phyloP scores from a whole-genome alignment of 371 early-diverging fungal species.

The Rhizomucor miehei region DNA sequence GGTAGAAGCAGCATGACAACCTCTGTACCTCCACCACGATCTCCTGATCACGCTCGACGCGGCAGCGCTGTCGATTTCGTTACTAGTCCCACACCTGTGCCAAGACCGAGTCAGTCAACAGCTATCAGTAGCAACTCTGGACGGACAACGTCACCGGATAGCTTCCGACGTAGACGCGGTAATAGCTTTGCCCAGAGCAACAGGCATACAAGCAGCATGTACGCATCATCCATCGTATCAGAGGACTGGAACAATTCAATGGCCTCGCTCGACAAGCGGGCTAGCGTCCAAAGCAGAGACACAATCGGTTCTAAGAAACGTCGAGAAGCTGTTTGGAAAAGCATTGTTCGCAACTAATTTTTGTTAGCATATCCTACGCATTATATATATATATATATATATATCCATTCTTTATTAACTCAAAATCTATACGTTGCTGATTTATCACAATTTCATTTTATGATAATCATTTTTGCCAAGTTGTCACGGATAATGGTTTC shows the following conservation, averaged over 20 bases:
- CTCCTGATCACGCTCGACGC: neutral
- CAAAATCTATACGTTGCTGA: too few species aligned
- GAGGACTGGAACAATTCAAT: neutral
- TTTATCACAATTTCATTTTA: neutral
- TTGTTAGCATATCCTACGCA: slow-evolving; percentile 1
- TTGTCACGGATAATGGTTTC: slow-evolving; percentile 41
- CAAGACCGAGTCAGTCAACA: neutral
- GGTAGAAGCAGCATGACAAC: too few species aligned
- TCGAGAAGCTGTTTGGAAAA: slow-evolving; percentile 19
- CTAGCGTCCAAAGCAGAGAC: neutral
- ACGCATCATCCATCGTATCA: slow-evolving; percentile 3
- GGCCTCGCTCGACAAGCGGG: neutral
- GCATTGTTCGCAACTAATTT: slow-evolving; percentile 10
- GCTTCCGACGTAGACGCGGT: too few species aligned
- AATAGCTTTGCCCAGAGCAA: neutral
- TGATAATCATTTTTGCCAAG: slow-evolving; percentile 13
- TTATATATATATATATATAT: slow-evolving; percentile 1
- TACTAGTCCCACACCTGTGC: neutral
- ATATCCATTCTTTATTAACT: too few species aligned
- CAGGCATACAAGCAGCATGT: neutral
- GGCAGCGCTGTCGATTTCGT: neutral
- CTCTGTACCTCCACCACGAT: neutral
- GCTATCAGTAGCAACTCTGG: neutral
- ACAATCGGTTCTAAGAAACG: slow-evolving; percentile 2
- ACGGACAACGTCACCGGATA: too few species aligned